phyloP scores from a whole-genome alignment of 768 basidiomycete species.

The Hemileccinum rubropunctum region DNA sequence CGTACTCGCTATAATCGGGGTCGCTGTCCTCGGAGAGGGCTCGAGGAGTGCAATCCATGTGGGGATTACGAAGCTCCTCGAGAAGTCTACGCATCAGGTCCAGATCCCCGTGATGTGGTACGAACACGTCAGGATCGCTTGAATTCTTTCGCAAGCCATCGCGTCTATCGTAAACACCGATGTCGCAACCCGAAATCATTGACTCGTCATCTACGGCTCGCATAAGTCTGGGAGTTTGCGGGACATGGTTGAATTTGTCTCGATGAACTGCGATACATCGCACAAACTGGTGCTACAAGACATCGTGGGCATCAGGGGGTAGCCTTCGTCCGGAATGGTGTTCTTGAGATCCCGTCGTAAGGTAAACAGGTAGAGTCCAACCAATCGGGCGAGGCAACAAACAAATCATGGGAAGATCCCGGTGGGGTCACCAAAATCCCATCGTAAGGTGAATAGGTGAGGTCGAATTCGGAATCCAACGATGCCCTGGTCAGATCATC shows the following conservation, averaged over 20 bases:
- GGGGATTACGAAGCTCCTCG: slow-evolving; percentile 13
- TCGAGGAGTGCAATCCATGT: slow-evolving; percentile 5
- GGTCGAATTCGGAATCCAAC: background rate
- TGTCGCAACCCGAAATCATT: background rate
- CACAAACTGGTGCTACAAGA: background rate
- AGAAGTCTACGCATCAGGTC: slow-evolving; percentile 16
- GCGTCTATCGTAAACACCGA: background rate
- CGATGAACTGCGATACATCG: background rate
- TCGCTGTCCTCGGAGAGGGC: slow-evolving; percentile 4
- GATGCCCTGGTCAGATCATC: background rate
- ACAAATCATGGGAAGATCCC: background rate
- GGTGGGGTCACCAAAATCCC: background rate
- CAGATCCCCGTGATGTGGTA: background rate
- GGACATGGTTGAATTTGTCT: background rate
- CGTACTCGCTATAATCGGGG: background rate
- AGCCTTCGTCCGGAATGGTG: background rate
- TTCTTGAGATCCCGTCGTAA: background rate
- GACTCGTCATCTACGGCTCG: background rate
- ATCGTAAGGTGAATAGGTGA: background rate
- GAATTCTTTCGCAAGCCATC: background rate
- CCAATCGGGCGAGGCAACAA: background rate
- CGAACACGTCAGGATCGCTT: background rate
- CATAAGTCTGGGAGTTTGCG: background rate
- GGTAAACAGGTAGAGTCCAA: background rate
- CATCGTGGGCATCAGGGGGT: background rate